These are phyloP conservation scores for Claviceps spartinae DNA, from an alignment of 2,329 filamentous ascomycete species.

Conservation along the genomic window DNA sequence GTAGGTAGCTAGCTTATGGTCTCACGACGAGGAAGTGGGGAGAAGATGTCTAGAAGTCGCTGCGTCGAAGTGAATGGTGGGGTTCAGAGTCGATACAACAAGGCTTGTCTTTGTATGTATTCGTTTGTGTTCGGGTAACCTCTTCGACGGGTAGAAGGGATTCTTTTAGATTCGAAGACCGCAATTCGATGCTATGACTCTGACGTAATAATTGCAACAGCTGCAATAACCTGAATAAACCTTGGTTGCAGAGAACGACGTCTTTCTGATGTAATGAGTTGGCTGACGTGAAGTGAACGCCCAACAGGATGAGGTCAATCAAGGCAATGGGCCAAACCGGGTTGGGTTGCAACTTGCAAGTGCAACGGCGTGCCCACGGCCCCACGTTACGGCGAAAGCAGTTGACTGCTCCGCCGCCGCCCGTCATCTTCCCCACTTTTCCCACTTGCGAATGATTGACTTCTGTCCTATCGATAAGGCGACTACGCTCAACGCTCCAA, in stretches of 20 bases:
- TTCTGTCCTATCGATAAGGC: constrained; percentile 3
- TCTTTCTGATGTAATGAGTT: constrained; percentile 3
- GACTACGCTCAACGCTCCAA: background rate
- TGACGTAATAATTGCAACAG: background rate
- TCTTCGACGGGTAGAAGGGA: background rate
- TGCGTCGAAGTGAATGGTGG: background rate
- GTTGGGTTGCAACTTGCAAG: no score
- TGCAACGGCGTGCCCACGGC: no score
- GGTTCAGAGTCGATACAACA: background rate
- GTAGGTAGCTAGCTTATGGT: background rate
- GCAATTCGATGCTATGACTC: background rate
- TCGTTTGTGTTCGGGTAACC: background rate
- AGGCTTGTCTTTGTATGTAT: no score
- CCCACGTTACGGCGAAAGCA: no score
- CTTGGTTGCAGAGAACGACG: background rate
- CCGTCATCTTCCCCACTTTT: no score
- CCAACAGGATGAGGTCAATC: no score
- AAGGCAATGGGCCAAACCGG: no score
- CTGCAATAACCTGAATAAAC: background rate
- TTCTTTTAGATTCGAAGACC: background rate
- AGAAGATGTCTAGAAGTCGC: background rate
- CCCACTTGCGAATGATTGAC: background rate
- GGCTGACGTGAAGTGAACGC: no score
- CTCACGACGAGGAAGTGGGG: constrained; percentile 1
- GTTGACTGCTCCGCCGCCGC: no score